These are phyloP conservation scores for Diplodia mutila DNA, from an alignment of 2,329 filamentous ascomycete species.

Conservation along the genomic window DNA sequence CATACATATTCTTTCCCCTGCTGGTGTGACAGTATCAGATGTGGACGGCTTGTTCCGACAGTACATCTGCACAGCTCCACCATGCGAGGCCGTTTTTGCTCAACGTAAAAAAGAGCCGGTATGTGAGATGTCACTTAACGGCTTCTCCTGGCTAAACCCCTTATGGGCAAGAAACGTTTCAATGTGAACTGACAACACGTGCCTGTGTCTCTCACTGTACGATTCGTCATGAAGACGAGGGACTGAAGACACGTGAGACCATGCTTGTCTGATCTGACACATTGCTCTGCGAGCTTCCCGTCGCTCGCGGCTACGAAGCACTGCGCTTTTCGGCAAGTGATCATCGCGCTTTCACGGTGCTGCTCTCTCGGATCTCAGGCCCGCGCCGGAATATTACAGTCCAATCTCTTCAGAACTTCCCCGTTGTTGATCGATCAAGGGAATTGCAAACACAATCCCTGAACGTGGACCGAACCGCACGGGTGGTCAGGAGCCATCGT, in stretches of 20 bases:
- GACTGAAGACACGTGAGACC: not conserved
- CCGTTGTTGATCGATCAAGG: too few species aligned
- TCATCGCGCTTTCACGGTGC: not conserved
- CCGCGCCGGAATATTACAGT: not conserved
- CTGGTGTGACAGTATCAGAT: not conserved
- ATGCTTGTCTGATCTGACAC: not conserved
- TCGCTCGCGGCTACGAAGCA: not conserved
- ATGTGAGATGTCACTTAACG: slow-evolving; percentile 18
- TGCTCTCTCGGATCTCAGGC: not conserved
- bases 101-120: not conserved
- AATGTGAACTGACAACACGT: not conserved
- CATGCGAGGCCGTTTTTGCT: slow-evolving; percentile 13
- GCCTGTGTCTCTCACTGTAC: not conserved
- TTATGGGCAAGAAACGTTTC: not conserved
- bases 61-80: not conserved
- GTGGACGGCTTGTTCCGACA: slow-evolving; percentile 15
- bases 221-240: not conserved
- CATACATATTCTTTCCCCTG: not conserved
- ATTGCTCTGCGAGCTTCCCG: not conserved
- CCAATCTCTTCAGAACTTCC: not conserved
- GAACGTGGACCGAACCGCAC: slow-evolving; percentile 2
- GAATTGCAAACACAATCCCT: slow-evolving; percentile 10
- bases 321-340: not conserved
- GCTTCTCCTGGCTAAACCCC: not conserved
- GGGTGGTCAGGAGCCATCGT: not conserved